Conservation (phyloP, 164 flowering plant species). For the Stephania yunnanensis region DNA sequence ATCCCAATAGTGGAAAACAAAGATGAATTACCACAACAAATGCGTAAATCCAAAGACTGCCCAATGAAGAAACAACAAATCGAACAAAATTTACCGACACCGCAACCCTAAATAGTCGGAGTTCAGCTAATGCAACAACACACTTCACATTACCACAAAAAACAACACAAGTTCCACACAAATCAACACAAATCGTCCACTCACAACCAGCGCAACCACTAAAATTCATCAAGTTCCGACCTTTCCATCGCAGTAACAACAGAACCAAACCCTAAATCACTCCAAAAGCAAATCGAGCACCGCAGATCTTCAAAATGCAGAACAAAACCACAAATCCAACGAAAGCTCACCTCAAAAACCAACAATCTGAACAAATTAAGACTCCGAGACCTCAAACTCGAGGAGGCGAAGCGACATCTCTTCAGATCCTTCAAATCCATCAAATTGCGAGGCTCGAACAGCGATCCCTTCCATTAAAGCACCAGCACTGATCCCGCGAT, state of each 20-base stretch:
- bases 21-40: not conserved
- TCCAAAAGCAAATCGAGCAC: not conserved
- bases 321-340: not conserved
- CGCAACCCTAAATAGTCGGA: not conserved
- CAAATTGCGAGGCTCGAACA: slow-evolving; percentile 8
- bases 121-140: not conserved
- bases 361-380: slow-evolving; percentile 4
- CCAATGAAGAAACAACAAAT: not conserved
- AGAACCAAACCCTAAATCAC: slow-evolving; percentile 2
- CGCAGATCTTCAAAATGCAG: not conserved
- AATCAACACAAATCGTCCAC: not conserved
- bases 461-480: slow-evolving; percentile 43
- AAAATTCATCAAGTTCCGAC: not conserved
- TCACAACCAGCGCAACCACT: not conserved
- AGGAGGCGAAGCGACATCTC: slow-evolving; percentile 21
- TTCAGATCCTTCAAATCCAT: slow-evolving; percentile 46
- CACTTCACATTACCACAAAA: not conserved
- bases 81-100: not conserved
- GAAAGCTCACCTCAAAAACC: slow-evolving; percentile 11
- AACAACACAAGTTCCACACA: not conserved
- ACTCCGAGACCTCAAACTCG: slow-evolving; percentile 11
- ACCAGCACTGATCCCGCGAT: slow-evolving; percentile 36
- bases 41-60: not conserved
- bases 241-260: not conserved
- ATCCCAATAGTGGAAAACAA: not conserved